Evolutionary conservation across 1,139 yeast genomes (phyloP).

Genomic region (Saccharomyces hybrid): DNA sequence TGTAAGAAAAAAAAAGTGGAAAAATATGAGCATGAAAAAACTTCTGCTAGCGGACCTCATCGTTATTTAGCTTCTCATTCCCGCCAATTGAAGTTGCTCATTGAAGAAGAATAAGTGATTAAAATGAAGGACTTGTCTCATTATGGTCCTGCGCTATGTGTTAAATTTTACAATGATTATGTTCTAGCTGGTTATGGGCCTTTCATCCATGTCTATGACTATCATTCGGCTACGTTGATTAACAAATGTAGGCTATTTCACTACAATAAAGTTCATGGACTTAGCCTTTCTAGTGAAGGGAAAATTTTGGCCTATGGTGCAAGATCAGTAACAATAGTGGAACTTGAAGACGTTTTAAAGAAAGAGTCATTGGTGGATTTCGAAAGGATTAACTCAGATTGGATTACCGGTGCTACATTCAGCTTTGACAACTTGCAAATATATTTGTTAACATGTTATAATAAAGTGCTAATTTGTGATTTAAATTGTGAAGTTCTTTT

Average conservation of each 20-base stretch:
- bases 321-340: slow-evolving; percentile 50
- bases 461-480: slow-evolving; percentile 50
- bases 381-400: slow-evolving; percentile 59
- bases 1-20: background rate
- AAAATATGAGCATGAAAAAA: background rate
- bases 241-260: slow-evolving; percentile 45
- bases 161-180: slow-evolving; percentile 38
- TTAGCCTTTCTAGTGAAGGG: slow-evolving; percentile 36
- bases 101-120: background rate
- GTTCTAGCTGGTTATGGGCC: slow-evolving; percentile 77
- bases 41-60: background rate
- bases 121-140: slow-evolving; percentile 18
- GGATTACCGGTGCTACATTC: slow-evolving; percentile 64
- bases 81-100: background rate
- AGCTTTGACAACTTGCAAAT: slow-evolving; percentile 34
- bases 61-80: background rate
- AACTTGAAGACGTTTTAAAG: slow-evolving; percentile 29
- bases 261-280: slow-evolving; percentile 74
- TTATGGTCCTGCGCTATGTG: slow-evolving; percentile 67
- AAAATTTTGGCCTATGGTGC: slow-evolving; percentile 58
- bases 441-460: slow-evolving; percentile 72
- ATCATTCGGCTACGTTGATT: slow-evolving; percentile 37
- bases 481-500: slow-evolving; percentile 29
- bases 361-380: slow-evolving; percentile 15
- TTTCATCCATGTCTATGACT: slow-evolving; percentile 46